Evolutionary conservation across 805 yeast genomes (phyloP).

Genomic region (Saccharomycopsis fibuligera): DNA sequence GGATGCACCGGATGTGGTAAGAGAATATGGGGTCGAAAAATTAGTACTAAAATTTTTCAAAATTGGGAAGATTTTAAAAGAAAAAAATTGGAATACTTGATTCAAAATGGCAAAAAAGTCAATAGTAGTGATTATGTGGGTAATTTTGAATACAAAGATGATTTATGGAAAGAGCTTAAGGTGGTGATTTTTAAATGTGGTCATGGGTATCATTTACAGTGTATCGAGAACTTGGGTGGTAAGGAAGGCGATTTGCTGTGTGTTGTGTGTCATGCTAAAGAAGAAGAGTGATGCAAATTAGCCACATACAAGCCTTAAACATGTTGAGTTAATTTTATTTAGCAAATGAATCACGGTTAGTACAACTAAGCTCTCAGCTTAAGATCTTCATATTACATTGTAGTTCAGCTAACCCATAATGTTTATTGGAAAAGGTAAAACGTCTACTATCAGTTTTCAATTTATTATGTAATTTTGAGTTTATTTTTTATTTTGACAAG

Average conservation of each 20-base stretch:
- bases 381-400: too few relatives aligned
- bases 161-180: slow-evolving; percentile 23
- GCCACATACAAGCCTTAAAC: too few relatives aligned
- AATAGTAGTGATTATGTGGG: slow-evolving; percentile 17
- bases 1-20: slow-evolving; percentile 77
- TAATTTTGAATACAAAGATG: slow-evolving; percentile 12
- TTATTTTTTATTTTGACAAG: too few relatives aligned
- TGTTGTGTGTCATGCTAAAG: slow-evolving; percentile 33
- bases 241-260: slow-evolving; percentile 29
- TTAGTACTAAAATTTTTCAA: slow-evolving; percentile 42
- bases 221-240: slow-evolving; percentile 45
- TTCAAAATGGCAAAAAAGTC: slow-evolving; percentile 6
- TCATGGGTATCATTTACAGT: slow-evolving; percentile 58
- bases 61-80: slow-evolving; percentile 49
- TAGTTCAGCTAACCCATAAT: too few relatives aligned
- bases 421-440: too few relatives aligned
- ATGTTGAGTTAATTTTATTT: too few relatives aligned
- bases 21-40: slow-evolving; percentile 60
- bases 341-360: too few relatives aligned
- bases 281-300: too few relatives aligned
- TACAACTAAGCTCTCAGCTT: too few relatives aligned
- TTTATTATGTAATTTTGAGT: too few relatives aligned
- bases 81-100: slow-evolving; percentile 23
- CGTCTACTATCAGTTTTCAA: too few relatives aligned
- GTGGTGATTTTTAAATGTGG: slow-evolving; percentile 55